Evolutionary conservation across 352 stramenopile species (phyloP), one percentile per base, ranked within the genome.

Genomic region (Phytopythium litorale): DNA sequence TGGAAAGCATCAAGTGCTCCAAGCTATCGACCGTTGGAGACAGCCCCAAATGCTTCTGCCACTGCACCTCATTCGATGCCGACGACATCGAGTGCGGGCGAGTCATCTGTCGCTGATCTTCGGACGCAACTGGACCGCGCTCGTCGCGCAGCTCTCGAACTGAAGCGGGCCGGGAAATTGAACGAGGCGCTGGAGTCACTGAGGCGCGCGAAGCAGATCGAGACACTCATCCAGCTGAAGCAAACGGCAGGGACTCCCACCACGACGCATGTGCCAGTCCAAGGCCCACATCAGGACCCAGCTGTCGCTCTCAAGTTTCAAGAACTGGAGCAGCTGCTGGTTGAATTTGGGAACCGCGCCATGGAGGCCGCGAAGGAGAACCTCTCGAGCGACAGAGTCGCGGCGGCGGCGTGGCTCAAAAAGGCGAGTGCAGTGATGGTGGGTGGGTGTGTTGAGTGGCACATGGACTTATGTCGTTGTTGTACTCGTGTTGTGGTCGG

Each of bases 131-230:
- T 94, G 28, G 55, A 79, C 35, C 63, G 74, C 13, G 49, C 68
- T 21, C 88, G 81, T 56, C 62, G 73, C 25, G 58, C 57, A 3
- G 83, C 83, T 12, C 61, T 92, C 12, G 51, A 53, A 23, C 50
- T 89, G 38, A 94, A 94, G 57, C 70, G 77, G 23, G 71, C 83
- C 23, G 78, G 80, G 15, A 67, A 87, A 40, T 65, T 87, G n/a
- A 58, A 81, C 35, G 79, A 66, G 25, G 85, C 85, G 1, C 56
- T 92, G n/a, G 77, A 80, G 9, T 75, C 72, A 23, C 81, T 94
- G 78, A 74, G 78, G 16, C 78, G 78, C n/a, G 61, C 78, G 12
- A 94, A 94, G 64, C 76, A 89, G 50, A 82, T 92, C 43, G 76
- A 94, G 59, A 66, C 67, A 33, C 66, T 89, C 1, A 75, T 92